Conservation (phyloP, 2,329 filamentous ascomycete species). For the Arthrobotrys megalospora region DNA sequence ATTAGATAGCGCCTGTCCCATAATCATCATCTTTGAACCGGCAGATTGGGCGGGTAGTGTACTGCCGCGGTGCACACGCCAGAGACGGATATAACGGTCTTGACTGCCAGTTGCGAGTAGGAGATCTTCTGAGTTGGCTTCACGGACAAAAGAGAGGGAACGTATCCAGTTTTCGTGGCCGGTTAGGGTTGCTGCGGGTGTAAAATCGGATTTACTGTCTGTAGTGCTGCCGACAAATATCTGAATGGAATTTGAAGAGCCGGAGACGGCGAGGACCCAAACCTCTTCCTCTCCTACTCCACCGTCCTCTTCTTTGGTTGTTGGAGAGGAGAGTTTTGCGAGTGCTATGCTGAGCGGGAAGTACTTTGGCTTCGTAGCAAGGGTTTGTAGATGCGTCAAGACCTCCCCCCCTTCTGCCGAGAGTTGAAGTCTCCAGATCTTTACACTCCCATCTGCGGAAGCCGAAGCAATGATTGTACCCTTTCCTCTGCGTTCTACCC, state of each 20-base stretch:
- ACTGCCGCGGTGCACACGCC: slow-evolving; percentile 83
- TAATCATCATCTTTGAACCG: slow-evolving; percentile 72
- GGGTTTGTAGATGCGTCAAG: slow-evolving; percentile 76
- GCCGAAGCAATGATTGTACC: slow-evolving; percentile 72
- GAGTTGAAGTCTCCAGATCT: slow-evolving; percentile 76
- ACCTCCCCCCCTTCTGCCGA: slow-evolving; percentile 52
- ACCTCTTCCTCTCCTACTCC: slow-evolving; percentile 68
- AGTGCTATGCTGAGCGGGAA: slow-evolving; percentile 85
- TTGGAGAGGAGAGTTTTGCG: slow-evolving; percentile 70
- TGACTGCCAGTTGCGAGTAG: slow-evolving; percentile 94
- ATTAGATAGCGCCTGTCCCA: slow-evolving; percentile 78
- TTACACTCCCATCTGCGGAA: slow-evolving; percentile 76
- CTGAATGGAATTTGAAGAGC: slow-evolving; percentile 86
- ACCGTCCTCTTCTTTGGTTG: neutral
- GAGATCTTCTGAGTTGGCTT: slow-evolving; percentile 75
- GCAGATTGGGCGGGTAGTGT: slow-evolving; percentile 73
- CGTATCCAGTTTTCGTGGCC: slow-evolving; percentile 97
- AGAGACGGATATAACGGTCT: slow-evolving; percentile 95
- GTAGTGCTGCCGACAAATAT: slow-evolving; percentile 71
- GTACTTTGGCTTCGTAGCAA: slow-evolving; percentile 81
- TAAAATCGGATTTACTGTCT: slow-evolving; percentile 70
- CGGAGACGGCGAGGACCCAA: slow-evolving; percentile 84
- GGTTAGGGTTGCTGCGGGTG: slow-evolving; percentile 80
- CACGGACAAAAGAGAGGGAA: slow-evolving; percentile 82
- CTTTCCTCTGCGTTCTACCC: neutral